phyloP scores from a whole-genome alignment of 148 eudicot species.

The Heliamphora exappendiculata region DNA sequence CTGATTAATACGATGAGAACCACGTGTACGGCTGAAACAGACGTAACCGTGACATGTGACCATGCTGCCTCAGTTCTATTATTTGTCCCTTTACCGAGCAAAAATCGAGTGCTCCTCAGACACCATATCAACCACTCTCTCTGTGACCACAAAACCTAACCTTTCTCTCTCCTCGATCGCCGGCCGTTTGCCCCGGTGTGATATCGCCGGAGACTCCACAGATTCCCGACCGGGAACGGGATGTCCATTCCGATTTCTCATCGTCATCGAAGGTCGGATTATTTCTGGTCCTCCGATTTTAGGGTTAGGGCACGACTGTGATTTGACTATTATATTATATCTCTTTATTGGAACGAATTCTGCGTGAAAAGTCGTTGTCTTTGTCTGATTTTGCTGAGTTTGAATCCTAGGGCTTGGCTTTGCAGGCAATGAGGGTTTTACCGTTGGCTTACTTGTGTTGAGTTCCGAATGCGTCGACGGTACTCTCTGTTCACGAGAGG shows the following conservation, averaged over 20 bases:
- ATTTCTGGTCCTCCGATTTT: constrained; percentile 1
- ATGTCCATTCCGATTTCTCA: too few relatives aligned
- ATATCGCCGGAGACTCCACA: background rate
- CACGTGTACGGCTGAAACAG: constrained; percentile 10
- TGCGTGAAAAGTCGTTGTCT: background rate
- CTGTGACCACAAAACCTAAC: constrained; percentile 14
- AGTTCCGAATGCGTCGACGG: background rate
- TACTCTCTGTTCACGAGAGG: background rate
- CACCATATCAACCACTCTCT: constrained; percentile 12
- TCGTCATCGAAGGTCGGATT: background rate
- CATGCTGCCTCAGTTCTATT: constrained; percentile 4
- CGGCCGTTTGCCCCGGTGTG: constrained; percentile 3
- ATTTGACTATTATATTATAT: background rate
- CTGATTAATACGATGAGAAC: background rate
- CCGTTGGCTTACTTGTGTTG: background rate
- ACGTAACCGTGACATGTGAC: background rate
- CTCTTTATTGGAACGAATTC: background rate
- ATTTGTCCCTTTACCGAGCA: constrained; percentile 10
- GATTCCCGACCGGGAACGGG: background rate
- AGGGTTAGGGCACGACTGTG: background rate
- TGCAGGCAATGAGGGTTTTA: constrained; percentile 6
- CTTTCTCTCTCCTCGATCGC: background rate
- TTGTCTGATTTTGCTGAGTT: background rate
- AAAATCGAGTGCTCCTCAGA: constrained; percentile 24
- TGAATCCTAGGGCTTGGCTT: constrained; percentile 1